Evolutionary conservation across 2,329 filamentous ascomycete species (phyloP), one percentile per base, ranked within the genome.

Genomic region (Passalora sequoiae): DNA sequence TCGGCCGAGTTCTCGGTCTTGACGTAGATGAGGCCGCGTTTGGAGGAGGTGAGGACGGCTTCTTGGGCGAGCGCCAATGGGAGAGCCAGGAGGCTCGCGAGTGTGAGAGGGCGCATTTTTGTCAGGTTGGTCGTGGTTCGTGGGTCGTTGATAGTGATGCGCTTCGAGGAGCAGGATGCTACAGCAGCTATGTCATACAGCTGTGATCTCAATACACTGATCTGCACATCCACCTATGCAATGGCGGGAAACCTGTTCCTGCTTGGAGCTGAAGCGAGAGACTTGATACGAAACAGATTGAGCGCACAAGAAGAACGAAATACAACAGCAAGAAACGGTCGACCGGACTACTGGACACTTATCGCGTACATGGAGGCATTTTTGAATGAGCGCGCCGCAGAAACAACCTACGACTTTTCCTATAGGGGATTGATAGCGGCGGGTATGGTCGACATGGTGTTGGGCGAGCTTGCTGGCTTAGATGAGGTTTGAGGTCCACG

Each of bases 1-100:
- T 91, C 86, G 12, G 69, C 46, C 1, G 78, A 72, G 44, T 73
- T 67, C 4, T 66, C 50, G 46, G 79, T 76, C 5, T 78, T 74
- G 13, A 85, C 76, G 64, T 81, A 85, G 58, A 80, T 76, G 40
- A 92, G 81, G 20, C 86, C 86, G 54, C 86, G 83, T 65, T 89
- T 89, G 12, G 70, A 57, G 4, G 74, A 73, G 22, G 69, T 49
- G 19, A 47, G 37, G 20, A 27, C 35, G 19, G 44, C 30, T 29
- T 38, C 31, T 40, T 55, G 47, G 13, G 54, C 46, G 30, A 49
- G 45, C 12, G 46, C 43, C 22, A 47, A 37, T 19, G 43, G 47
- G 27, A 54, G 16, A 19, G 41, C 27, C 6, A 46, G 20, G 13
- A 44, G 37, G 35, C 12, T 38, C 25, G 43, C 32, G 15, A 45